Evolutionary conservation across 2,329 filamentous ascomycete species (phyloP), one percentile per base, ranked within the genome.

Genomic region (Diaporthe eres): DNA sequence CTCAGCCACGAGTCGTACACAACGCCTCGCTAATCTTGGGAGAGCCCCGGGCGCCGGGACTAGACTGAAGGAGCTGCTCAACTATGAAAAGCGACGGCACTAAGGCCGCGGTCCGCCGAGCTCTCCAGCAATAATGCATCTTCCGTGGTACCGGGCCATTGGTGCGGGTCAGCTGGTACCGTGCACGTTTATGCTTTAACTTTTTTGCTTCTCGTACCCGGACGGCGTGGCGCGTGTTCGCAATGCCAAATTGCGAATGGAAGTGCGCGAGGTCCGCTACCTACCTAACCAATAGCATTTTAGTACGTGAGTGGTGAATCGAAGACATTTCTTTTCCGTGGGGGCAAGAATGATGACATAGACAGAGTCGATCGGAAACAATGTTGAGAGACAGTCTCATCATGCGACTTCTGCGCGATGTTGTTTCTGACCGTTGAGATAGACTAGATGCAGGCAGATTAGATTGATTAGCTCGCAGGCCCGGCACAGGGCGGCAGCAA

Each of bases 141-240:
- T 65, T 25, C 25, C 13, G 60, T 15, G 42, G 25, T 70, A 70
- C 49, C 65, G 65, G 65, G 49, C 65, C 65, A 70, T 42, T 70
- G 65, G 47, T 70, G 65, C 49, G 47, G 65, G 65, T 47, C 65
- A 70, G n/a, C 34, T 70, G 31, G 65, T 42, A 42, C 65, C 49
- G 49, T 55, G 65, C 65, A 42, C 49, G 25, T 28, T 55, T 25
- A 70, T 70, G 49, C 49, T 28, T 55, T 22, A 22, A 47, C 9
- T 31, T 15, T 63, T 39, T 37, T 37, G 19, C 34, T 70, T n/a
- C 15, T 42, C 65, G 47, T 55, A 31, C 42, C 49, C 47, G 65
- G 65, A 17, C 17, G 34, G 10, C 25, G n/a, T 42, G 34, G 47
- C 22, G 65, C 47, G 63, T 53, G 44, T 53, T 39, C 65, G 47